Evolutionary conservation across 148 eudicot species (phyloP), one percentile per base, ranked within the genome.

Genomic region (Nepenthes gracilis): DNA sequence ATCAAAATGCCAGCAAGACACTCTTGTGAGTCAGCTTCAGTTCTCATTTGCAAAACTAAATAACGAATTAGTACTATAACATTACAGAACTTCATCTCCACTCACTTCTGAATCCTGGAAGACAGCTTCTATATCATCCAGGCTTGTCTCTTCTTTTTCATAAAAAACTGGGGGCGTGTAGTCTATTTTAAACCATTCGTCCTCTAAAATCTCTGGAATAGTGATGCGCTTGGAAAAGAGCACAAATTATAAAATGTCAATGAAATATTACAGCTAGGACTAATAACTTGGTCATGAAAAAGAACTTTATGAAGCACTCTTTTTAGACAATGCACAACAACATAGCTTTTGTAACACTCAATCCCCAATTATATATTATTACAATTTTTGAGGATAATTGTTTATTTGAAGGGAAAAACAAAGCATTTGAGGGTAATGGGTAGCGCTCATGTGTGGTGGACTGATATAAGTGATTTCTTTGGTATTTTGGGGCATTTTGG

Each of bases 111-210:
- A 82, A 66, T 82, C 94, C 77, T 80, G 75, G 65, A 92, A 92
- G 63, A 84, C 96, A 59, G 98, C 98, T 66, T 92, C 94, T 2
- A 92, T 91, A 70, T 92, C 98, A 74, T 88, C 98, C 81, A 88
- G 77, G 75, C 83, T 83, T 58, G 85, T 61, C 34, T 88, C 88
- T 68, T 80, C 88, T 62, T 81, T 81, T 59, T 88, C 96, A 40
- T 78, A 78, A 65, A 85, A 92, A 8, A 72, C 77, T 43, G 98
- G 91, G 45, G 83, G 91, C 77, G 82, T 92, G 58, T 83, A 86
- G 62, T 75, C 84, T 70, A 74, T 76, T 68, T 76, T 92, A 60
- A 92, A 92, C 98, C 98, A 92, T 68, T 80, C 85, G 55, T 92
- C 85, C 51, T 82, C 85, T 75, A 88, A 70, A 59, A 92, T 67